Evolutionary conservation across 768 basidiomycete species (phyloP), one percentile per base, ranked within the genome.

Genomic region (Boletus rubescentipes): DNA sequence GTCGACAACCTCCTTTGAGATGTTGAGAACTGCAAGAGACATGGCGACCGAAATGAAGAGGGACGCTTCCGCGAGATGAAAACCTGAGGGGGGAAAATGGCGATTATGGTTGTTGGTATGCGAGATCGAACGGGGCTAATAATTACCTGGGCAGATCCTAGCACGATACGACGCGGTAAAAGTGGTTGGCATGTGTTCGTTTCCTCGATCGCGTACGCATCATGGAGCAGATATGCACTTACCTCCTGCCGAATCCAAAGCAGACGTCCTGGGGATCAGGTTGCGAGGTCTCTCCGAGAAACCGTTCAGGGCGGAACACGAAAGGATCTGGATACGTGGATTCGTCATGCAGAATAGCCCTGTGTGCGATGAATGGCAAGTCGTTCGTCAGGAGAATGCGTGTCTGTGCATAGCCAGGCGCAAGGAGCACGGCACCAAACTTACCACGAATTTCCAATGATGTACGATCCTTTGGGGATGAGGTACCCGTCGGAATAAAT

Each of bases 291-390:
- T 58, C 44, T 0, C 67, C 64, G 1, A 72, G 59, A 46, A 62
- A 75, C 12, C 73, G 65, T 30, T 75, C 75, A 7, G 75, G 73
- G 3, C 55, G 60, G 51, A 75, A 75, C 2, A 39, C 53, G 1
- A 39, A 36, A 2, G 75, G 74, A 41, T 73, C 62, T 8, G 67
- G 62, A 50, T 76, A 75, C 5, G 43, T 66, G 7, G 72, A 64
- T 2, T 75, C 74, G 62, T 86, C 78, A 42, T 79, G 78, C 1
- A 81, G 67, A 66, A 85, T 78, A n/a, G 66, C 69, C 83, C 84
- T 84, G 49, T 37, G 20, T 5, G 12, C 6, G 9, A 44, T 35
- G 18, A 46, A 20, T 20, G 23, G 3, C 6, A 9, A 14, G 23
- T 7, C 12, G 4, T 34, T 21, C 18, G 16, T 18, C 20, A 6